phyloP scores from a whole-genome alignment of 768 basidiomycete species.

The Phlegmacium glaucopus region DNA sequence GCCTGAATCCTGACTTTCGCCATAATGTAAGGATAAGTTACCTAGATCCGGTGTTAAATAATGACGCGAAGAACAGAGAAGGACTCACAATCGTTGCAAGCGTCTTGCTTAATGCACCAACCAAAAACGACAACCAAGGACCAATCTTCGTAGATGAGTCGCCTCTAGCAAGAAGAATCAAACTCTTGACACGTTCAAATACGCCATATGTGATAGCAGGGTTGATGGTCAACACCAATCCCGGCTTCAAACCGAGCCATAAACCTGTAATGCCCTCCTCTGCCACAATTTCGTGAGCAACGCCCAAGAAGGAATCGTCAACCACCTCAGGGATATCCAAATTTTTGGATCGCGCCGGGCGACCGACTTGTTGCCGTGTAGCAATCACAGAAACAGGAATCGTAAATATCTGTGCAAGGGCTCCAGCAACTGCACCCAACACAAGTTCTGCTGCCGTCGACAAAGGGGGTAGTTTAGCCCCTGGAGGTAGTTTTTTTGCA shows the following conservation, averaged over 20 bases:
- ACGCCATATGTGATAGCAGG: slow-evolving; percentile 97
- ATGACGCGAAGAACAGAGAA: not conserved
- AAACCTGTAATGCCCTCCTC: slow-evolving; percentile 87
- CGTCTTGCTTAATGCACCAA: slow-evolving; percentile 94
- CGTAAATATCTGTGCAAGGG: slow-evolving; percentile 95
- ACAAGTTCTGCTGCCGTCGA: slow-evolving; percentile 80
- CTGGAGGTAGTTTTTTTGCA: slow-evolving; percentile 51
- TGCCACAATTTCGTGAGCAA: slow-evolving; percentile 82
- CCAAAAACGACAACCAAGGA: slow-evolving; percentile 72
- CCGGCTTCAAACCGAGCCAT: slow-evolving; percentile 92
- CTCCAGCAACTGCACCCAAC: slow-evolving; percentile 90
- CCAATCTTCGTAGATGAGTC: slow-evolving; percentile 59
- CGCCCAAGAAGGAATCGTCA: slow-evolving; percentile 74
- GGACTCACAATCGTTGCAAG: slow-evolving; percentile 86
- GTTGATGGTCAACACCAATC: slow-evolving; percentile 93
- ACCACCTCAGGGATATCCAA: slow-evolving; percentile 19
- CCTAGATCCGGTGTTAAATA: slow-evolving; percentile 39
- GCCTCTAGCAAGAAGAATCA: slow-evolving; percentile 56
- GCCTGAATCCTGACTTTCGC: slow-evolving; percentile 96
- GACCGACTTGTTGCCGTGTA: slow-evolving; percentile 91
- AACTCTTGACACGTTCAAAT: slow-evolving; percentile 85
- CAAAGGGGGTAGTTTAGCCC: slow-evolving; percentile 57
- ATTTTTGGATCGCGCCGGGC: slow-evolving; percentile 21
- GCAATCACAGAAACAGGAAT: slow-evolving; percentile 98
- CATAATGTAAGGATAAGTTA: slow-evolving; percentile 95